phyloP scores from a whole-genome alignment of 2,329 filamentous ascomycete species.

The Seiridium cupressi region DNA sequence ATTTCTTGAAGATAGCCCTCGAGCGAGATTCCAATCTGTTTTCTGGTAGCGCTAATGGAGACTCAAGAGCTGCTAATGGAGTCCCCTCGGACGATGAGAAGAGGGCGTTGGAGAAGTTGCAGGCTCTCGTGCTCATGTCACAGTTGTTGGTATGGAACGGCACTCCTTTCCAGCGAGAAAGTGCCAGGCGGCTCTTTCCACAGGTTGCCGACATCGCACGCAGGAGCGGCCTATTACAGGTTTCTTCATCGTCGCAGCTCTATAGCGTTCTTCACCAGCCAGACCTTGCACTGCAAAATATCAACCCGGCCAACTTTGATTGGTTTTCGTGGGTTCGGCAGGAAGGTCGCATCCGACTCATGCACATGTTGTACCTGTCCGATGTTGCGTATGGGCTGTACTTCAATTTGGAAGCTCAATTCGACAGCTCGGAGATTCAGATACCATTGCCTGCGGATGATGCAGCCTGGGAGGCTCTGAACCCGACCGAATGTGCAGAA shows the following conservation, averaged over 20 bases:
- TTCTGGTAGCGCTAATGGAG: constrained; percentile 32
- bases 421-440: constrained; percentile 63
- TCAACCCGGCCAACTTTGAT: constrained; percentile 54
- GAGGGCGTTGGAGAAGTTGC: constrained; percentile 62
- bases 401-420: constrained; percentile 65
- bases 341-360: constrained; percentile 64
- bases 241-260: constrained; percentile 45
- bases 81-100: constrained; percentile 24
- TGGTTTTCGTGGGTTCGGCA: constrained; percentile 70
- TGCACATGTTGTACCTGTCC: constrained; percentile 63
- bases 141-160: constrained; percentile 69
- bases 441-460: constrained; percentile 72
- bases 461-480: constrained; percentile 68
- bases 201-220: constrained; percentile 56
- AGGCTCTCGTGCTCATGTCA: constrained; percentile 63
- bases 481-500: constrained; percentile 57
- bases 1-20: constrained; percentile 58
- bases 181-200: constrained; percentile 58
- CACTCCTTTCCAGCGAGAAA: constrained; percentile 61
- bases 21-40: constrained; percentile 53
- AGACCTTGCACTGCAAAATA: constrained; percentile 41
- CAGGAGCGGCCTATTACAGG: constrained; percentile 53
- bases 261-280: constrained; percentile 63
- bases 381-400: constrained; percentile 67
- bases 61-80: constrained; percentile 34